These are phyloP conservation scores for Aspergillus flavus DNA, from an alignment of 2,329 filamentous ascomycete genomes.

Conservation along the genomic window DNA sequence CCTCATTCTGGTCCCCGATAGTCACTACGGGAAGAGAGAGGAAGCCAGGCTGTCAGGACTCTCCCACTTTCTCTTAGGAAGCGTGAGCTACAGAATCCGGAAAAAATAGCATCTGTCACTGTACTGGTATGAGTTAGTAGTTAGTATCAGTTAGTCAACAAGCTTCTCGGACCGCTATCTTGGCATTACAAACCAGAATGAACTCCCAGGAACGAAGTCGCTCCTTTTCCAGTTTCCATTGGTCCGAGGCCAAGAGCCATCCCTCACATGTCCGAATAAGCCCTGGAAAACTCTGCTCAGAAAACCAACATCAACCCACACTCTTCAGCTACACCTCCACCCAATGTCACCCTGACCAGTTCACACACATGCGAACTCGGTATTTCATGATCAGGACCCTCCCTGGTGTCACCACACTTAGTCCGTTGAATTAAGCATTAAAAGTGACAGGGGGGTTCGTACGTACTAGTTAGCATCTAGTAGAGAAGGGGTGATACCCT, in stretches of 20 bases:
- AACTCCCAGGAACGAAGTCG: background rate
- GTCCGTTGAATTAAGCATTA: background rate
- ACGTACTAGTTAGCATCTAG: too few relatives aligned
- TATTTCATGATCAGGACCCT: background rate
- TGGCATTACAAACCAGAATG: slow-evolving; percentile 2
- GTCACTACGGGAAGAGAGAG: background rate
- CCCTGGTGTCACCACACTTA: background rate
- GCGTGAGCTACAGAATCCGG: background rate
- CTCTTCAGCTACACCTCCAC: background rate
- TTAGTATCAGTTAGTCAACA: background rate
- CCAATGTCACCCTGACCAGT: background rate
- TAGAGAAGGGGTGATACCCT: background rate
- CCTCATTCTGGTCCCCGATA: background rate
- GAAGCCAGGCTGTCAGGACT: background rate
- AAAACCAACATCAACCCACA: background rate
- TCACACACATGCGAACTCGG: background rate
- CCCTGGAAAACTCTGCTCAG: background rate
- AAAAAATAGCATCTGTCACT: background rate
- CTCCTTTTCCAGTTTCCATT: background rate
- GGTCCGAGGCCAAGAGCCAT: background rate
- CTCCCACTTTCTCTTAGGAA: background rate
- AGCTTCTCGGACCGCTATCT: slow-evolving; percentile 1
- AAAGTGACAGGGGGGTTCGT: background rate
- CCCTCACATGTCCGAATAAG: background rate
- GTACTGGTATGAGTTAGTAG: background rate